phyloP scores from a whole-genome alignment of 805 yeast genomes.

The Wickerhamomyces chambardii region DNA sequence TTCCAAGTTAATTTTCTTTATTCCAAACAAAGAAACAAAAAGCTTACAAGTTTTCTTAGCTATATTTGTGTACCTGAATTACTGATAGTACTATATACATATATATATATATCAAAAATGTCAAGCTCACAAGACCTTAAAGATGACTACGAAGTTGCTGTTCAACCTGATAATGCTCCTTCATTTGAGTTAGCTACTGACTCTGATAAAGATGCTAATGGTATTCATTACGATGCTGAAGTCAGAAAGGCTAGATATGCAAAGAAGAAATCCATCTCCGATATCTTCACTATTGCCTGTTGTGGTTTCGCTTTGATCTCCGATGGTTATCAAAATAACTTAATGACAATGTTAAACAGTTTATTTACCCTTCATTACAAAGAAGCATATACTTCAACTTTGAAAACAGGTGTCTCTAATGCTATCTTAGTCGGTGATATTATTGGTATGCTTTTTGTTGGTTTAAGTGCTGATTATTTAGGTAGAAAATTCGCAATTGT shows the following conservation, averaged over 20 bases:
- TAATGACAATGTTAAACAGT: slow-evolving; percentile 61
- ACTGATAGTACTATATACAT: no score
- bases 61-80: no score
- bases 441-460: slow-evolving; percentile 29
- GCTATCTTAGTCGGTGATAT: slow-evolving; percentile 66
- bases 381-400: slow-evolving; percentile 25
- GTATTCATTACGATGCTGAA: slow-evolving; percentile 10
- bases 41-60: no score
- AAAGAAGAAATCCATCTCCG: slow-evolving; percentile 21
- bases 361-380: slow-evolving; percentile 33
- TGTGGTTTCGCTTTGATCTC: slow-evolving; percentile 66
- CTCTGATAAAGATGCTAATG: no score
- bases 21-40: no score
- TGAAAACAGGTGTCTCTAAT: slow-evolving; percentile 62
- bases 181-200: no score
- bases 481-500: slow-evolving; percentile 69
- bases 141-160: no score
- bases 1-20: no score
- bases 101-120: no score
- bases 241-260: slow-evolving; percentile 11
- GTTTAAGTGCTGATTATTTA: slow-evolving; percentile 48
- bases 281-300: slow-evolving; percentile 42
- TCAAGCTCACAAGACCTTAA: no score
- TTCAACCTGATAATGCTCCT: no score
- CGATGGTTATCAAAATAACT: slow-evolving; percentile 71